Evolutionary conservation across 2,329 filamentous ascomycete species (phyloP).

Genomic region (Huntiella moniliformis): DNA sequence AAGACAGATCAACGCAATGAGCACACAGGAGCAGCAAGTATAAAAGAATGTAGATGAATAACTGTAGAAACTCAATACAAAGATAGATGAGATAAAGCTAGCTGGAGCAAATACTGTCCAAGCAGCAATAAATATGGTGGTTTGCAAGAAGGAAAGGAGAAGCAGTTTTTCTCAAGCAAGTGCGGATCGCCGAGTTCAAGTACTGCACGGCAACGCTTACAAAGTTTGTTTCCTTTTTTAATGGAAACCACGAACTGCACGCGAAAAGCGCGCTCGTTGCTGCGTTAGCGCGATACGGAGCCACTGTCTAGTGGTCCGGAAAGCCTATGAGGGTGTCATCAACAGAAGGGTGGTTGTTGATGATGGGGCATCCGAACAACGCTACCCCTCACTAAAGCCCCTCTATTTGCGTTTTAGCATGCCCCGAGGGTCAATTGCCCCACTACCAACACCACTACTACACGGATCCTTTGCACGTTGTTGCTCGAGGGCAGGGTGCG

Average conservation of each 20-base stretch:
- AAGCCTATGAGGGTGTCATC: too few relatives aligned
- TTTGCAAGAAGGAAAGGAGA: conserved; percentile 12
- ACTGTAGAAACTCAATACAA: neutral
- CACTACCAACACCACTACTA: conserved; percentile 1
- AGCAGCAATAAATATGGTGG: conserved; percentile 13
- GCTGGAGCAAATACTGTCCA: conserved; percentile 9
- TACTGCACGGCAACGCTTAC: conserved; percentile 4
- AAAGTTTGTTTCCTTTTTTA: neutral
- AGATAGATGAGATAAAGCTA: neutral
- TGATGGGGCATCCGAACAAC: neutral
- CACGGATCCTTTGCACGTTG: conserved; percentile 3
- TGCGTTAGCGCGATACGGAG: too few relatives aligned
- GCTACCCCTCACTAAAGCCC: neutral
- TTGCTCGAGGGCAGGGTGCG: neutral
- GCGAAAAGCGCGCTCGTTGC: conserved; percentile 3
- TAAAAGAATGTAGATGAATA: conserved; percentile 1
- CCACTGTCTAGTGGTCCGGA: too few relatives aligned
- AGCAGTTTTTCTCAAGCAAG: neutral
- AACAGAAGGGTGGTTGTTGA: too few relatives aligned
- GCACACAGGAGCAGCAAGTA: neutral
- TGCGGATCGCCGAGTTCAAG: conserved; percentile 4
- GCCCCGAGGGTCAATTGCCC: neutral
- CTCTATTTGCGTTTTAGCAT: neutral
- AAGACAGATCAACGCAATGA: conserved; percentile 11
- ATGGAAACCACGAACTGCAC: conserved; percentile 1